A percentile compares a stretch with the other conserved stretches of the same genome.
phyloP scores from a whole-genome alignment of 768 basidiomycete genomes.

The Tremella fuciformis region DNA sequence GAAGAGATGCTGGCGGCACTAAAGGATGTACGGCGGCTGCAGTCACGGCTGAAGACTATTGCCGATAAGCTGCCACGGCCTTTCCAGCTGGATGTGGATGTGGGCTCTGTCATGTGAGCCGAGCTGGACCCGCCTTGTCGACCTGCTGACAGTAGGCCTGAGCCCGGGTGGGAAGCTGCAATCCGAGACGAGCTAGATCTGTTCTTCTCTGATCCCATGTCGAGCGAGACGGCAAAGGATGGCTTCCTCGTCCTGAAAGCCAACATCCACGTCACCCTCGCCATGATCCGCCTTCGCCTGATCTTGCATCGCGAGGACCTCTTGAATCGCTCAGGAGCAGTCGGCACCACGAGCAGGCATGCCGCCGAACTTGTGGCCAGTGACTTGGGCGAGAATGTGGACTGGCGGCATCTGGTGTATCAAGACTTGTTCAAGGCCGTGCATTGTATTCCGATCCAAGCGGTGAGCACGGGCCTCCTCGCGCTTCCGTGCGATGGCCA shows the following conservation, averaged over 20 bases:
- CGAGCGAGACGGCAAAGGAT: constrained; percentile 31
- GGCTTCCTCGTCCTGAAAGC: constrained; percentile 30
- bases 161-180: constrained; percentile 35
- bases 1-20: constrained; percentile 24
- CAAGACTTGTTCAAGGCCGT: constrained; percentile 36
- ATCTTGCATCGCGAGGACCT: constrained; percentile 36
- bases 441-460: constrained; percentile 16
- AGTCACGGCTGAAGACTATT: constrained; percentile 21
- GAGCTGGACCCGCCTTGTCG: background rate
- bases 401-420: constrained; percentile 29
- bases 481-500: background rate
- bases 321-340: constrained; percentile 21
- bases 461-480: background rate
- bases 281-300: constrained; percentile 34
- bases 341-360: constrained; percentile 22
- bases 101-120: constrained; percentile 18
- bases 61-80: constrained; percentile 22
- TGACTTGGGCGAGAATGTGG: constrained; percentile 27
- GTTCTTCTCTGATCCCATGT: constrained; percentile 34
- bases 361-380: constrained; percentile 29
- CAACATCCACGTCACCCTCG: constrained; percentile 40
- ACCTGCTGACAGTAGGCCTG: constrained; percentile 20
- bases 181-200: constrained; percentile 30
- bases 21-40: constrained; percentile 20
- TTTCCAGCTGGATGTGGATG: constrained; percentile 23